phyloP scores from a whole-genome alignment of 306 rosid species.

The Senna siamea region DNA sequence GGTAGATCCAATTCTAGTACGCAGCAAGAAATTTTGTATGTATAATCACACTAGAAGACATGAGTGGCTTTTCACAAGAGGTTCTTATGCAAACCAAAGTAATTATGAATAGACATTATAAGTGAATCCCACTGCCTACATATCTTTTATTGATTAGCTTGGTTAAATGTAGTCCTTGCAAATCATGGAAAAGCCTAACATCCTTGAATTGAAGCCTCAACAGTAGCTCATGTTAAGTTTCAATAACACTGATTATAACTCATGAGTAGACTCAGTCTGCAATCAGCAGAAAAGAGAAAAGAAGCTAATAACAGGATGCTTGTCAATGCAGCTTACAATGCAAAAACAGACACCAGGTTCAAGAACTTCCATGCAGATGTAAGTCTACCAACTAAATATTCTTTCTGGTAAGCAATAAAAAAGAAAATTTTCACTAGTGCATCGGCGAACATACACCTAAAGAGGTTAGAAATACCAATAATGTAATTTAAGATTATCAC shows the following conservation, averaged over 20 bases:
- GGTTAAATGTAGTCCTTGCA: not conserved
- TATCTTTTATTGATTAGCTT: too few relatives aligned
- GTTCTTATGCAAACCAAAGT: too few relatives aligned
- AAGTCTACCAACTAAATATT: not conserved
- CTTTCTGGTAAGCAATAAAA: not conserved
- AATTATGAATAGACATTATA: too few relatives aligned
- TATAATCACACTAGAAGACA: too few relatives aligned
- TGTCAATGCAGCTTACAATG: not conserved
- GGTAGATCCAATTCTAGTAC: conserved; percentile 20
- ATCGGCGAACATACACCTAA: not conserved
- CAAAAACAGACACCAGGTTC: not conserved
- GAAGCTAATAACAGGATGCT: not conserved
- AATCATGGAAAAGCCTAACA: conserved; percentile 3
- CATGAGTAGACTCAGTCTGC: not conserved
- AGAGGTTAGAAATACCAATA: not conserved
- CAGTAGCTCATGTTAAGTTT: not conserved
- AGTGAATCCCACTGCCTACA: too few relatives aligned
- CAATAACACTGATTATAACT: not conserved
- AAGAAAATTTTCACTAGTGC: not conserved
- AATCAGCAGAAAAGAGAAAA: too few relatives aligned
- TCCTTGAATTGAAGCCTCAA: not conserved
- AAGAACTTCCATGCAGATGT: not conserved
- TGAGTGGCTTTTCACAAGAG: not conserved
- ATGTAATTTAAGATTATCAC: not conserved
- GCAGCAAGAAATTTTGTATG: conserved; percentile 26